These are phyloP conservation scores for Termitomyces sp. DNA, from an alignment of 768 basidiomycete species.

Conservation along the genomic window DNA sequence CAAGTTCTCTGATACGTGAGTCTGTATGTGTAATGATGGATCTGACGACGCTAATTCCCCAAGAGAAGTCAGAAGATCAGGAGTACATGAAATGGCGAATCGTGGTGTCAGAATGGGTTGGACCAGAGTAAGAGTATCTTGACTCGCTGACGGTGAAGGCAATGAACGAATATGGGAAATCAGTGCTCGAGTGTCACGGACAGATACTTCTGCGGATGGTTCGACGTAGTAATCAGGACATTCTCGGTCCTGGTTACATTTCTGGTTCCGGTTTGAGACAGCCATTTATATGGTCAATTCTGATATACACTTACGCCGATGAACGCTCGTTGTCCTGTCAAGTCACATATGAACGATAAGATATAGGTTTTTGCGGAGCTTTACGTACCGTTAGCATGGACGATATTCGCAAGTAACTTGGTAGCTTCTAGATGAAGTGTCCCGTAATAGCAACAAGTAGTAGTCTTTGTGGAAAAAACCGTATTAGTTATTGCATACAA, in stretches of 20 bases:
- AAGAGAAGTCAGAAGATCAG: slow-evolving; percentile 57
- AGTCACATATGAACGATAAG: background rate
- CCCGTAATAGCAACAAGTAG: slow-evolving; percentile 91
- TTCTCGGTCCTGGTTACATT: slow-evolving; percentile 89
- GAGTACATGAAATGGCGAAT: slow-evolving; percentile 90
- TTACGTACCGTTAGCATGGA: slow-evolving; percentile 50
- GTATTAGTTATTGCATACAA: background rate
- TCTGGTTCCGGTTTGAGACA: slow-evolving; percentile 32
- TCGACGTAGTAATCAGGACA: slow-evolving; percentile 68
- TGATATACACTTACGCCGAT: slow-evolving; percentile 57
- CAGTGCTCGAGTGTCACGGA: slow-evolving; percentile 56
- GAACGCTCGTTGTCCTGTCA: slow-evolving; percentile 71
- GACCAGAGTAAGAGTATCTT: slow-evolving; percentile 49
- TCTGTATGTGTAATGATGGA: slow-evolving; percentile 74
- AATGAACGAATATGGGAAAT: slow-evolving; percentile 67
- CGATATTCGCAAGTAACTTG: slow-evolving; percentile 74
- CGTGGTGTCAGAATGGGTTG: slow-evolving; percentile 92
- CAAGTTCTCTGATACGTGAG: slow-evolving; percentile 86
- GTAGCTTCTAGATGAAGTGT: slow-evolving; percentile 78
- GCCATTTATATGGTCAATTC: slow-evolving; percentile 1
- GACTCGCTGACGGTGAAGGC: slow-evolving; percentile 23
- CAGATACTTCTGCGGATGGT: slow-evolving; percentile 50
- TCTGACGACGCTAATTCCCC: slow-evolving; percentile 57
- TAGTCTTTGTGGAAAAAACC: slow-evolving; percentile 53
- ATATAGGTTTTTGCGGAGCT: background rate